These are phyloP conservation scores for Chlorella ohadii DNA, from an alignment of 139 green algal genomes.

Conservation along the genomic window DNA sequence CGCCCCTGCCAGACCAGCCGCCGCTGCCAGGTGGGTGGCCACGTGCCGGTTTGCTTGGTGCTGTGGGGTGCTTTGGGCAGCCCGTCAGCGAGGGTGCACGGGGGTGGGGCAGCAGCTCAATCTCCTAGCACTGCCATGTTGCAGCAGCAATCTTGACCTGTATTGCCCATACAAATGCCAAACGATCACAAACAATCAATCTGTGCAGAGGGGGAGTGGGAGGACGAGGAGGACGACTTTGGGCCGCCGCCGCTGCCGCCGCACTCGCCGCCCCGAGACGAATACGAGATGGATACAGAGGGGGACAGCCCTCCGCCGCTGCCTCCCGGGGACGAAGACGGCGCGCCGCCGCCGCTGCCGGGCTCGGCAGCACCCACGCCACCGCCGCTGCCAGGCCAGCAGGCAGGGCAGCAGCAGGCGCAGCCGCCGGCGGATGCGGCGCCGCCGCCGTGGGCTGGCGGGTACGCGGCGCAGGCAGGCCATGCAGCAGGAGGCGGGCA, in stretches of 20 bases:
- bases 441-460: background rate
- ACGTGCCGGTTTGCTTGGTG: background rate
- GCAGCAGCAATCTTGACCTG: too few species aligned
- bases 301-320: background rate
- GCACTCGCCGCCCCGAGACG: slow-evolving; percentile 23
- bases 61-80: too few species aligned
- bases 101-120: too few species aligned
- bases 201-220: background rate
- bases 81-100: too few species aligned
- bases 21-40: slow-evolving; percentile 21
- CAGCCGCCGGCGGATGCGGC: background rate
- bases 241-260: slow-evolving; percentile 33
- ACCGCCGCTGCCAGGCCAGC: background rate
- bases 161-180: too few species aligned
- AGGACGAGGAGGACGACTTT: background rate
- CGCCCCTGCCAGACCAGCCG: slow-evolving; percentile 1
- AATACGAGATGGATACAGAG: background rate
- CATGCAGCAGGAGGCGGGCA: background rate
- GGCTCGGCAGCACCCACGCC: background rate
- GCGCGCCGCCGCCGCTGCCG: background rate
- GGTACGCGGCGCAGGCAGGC: too few species aligned
- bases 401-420: background rate
- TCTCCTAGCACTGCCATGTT: too few species aligned
- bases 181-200: too few species aligned
- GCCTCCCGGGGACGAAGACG: background rate